Evolutionary conservation across 1,139 yeast genomes (phyloP).

Genomic region (Blastobotrys persicus): DNA sequence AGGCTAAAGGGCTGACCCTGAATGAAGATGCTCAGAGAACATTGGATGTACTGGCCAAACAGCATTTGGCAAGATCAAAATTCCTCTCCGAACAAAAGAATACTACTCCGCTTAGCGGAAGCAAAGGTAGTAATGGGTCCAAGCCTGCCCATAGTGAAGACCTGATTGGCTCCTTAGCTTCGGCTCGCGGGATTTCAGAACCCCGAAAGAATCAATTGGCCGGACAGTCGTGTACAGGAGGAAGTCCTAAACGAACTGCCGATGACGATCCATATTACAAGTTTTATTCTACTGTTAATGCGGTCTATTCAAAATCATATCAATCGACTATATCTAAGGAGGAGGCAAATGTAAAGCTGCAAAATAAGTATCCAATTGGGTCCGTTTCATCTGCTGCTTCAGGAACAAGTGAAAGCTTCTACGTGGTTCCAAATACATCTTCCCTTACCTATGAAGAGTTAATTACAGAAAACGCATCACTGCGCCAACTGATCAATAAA

Average conservation of each 20-base stretch:
- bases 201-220: not conserved
- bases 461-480: constrained; percentile 28
- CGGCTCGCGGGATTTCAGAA: constrained; percentile 32
- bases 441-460: constrained; percentile 25
- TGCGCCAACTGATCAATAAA: constrained; percentile 28
- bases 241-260: constrained; percentile 11
- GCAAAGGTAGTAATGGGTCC: not conserved
- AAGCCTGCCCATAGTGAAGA: constrained; percentile 20
- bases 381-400: constrained; percentile 10
- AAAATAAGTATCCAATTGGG: constrained; percentile 4
- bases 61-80: constrained; percentile 28
- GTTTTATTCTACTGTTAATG: constrained; percentile 30
- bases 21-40: constrained; percentile 28
- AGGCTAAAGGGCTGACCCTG: constrained; percentile 27
- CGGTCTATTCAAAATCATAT: constrained; percentile 28
- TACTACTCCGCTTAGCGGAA: not conserved
- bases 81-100: constrained; percentile 22
- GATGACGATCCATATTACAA: constrained; percentile 35
- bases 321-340: constrained; percentile 23
- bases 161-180: constrained; percentile 30
- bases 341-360: constrained; percentile 16
- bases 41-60: constrained; percentile 29
- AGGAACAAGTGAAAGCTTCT: constrained; percentile 29
- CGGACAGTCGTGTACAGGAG: not conserved
- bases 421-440: constrained; percentile 31